Evolutionary conservation across 306 rosid genomes (phyloP).

Genomic region (Begonia loranthoides): DNA sequence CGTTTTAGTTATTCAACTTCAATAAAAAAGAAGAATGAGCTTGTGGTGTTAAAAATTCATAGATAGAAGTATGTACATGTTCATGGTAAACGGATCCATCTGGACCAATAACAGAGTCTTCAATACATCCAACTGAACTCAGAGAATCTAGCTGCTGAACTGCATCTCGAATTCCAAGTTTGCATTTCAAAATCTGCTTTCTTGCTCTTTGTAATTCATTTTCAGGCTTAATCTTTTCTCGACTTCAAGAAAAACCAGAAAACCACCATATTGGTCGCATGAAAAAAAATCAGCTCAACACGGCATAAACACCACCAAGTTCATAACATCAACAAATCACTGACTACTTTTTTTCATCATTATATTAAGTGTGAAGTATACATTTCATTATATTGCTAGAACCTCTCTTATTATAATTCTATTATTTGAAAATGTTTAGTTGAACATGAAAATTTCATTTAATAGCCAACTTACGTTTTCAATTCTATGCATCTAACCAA

Average conservation of each 20-base stretch:
- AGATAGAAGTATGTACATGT: conserved; percentile 31
- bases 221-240: conserved; percentile 87
- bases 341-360: not conserved
- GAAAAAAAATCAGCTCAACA: conserved; percentile 6
- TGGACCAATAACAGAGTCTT: conserved; percentile 56
- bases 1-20: not conserved
- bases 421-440: not conserved
- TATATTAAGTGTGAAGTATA: not conserved
- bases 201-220: conserved; percentile 71
- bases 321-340: not conserved
- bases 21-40: not conserved
- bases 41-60: not conserved
- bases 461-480: too few relatives aligned
- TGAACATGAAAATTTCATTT: too few relatives aligned
- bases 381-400: not conserved
- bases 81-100: conserved; percentile 72
- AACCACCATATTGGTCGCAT: not conserved
- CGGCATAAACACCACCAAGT: conserved; percentile 1
- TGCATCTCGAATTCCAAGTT: conserved; percentile 73
- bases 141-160: conserved; percentile 67
- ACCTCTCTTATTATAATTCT: not conserved
- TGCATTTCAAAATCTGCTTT: conserved; percentile 72
- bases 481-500: too few relatives aligned
- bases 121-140: conserved; percentile 58
- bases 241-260: conserved; percentile 27